These are phyloP conservation scores for Dictyostelium brefeldianum DNA, from an alignment of 78 protist genomes.

Conservation along the genomic window DNA sequence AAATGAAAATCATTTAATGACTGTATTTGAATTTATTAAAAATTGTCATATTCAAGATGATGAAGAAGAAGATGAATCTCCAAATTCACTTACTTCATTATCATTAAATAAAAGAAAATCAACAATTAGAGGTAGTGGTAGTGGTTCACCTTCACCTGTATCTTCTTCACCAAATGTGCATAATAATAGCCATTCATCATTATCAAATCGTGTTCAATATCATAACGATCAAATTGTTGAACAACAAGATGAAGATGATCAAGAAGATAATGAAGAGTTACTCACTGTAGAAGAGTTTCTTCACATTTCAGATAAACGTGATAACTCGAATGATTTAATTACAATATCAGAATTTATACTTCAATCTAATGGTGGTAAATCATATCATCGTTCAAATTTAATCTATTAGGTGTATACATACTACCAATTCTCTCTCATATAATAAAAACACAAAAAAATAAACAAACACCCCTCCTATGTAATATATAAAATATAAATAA, in stretches of 20 bases:
- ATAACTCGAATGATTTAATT: conserved; percentile 61
- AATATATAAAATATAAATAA: neutral
- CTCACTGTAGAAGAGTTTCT: conserved; percentile 73
- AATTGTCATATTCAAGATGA: conserved; percentile 19
- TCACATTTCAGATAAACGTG: conserved; percentile 58
- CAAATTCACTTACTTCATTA: neutral
- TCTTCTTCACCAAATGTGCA: neutral
- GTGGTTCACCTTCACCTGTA: neutral
- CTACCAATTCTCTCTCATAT: too few relatives aligned
- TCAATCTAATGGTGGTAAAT: conserved; percentile 62
- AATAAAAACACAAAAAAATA: neutral
- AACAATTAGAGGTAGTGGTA: neutral
- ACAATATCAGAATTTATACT: conserved; percentile 55
- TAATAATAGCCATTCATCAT: neutral
- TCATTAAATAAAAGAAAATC: conserved; percentile 3
- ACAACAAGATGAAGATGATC: neutral
- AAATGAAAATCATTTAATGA: conserved; percentile 64
- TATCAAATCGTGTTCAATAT: neutral
- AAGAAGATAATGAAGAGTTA: conserved; percentile 42
- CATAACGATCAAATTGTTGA: neutral
- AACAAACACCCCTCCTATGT: neutral
- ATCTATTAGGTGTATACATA: neutral
- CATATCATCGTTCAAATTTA: neutral
- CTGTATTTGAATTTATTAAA: conserved; percentile 64
- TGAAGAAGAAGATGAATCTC: neutral